phyloP scores from a whole-genome alignment of 2,329 filamentous ascomycete genomes.

The Fusarium sp. region DNA sequence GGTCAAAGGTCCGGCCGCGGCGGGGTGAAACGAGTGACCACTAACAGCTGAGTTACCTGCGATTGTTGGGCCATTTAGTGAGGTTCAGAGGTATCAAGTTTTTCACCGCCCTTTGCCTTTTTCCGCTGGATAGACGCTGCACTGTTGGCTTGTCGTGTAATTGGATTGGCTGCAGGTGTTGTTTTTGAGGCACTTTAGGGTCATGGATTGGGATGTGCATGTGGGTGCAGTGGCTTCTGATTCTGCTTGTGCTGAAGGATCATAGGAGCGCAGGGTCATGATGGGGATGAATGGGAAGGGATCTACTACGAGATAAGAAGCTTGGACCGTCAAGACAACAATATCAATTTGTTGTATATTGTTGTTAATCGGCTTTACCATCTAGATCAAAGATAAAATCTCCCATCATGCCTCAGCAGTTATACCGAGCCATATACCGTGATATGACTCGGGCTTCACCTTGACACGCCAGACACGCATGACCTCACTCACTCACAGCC shows the following conservation, averaged over 20 bases:
- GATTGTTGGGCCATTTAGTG: constrained; percentile 42
- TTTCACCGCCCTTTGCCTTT: constrained; percentile 48
- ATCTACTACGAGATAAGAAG: constrained; percentile 4
- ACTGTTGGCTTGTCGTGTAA: constrained; percentile 30
- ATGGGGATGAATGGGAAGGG: constrained; percentile 13
- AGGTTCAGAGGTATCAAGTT: constrained; percentile 38
- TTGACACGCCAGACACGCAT: constrained; percentile 8
- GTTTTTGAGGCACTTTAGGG: constrained; percentile 19
- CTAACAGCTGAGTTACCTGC: constrained; percentile 3
- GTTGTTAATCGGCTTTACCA: background rate
- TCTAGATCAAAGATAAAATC: background rate
- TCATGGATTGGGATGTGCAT: constrained; percentile 2
- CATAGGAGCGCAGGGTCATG: constrained; percentile 28
- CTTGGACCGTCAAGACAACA: constrained; percentile 26
- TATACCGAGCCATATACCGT: constrained; percentile 11
- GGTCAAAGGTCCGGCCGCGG: constrained; percentile 14
- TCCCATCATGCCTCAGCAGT: constrained; percentile 4
- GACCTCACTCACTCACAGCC: constrained; percentile 14
- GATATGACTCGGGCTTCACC: constrained; percentile 25
- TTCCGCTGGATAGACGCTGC: constrained; percentile 34
- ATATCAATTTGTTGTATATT: background rate
- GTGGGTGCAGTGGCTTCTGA: constrained; percentile 11
- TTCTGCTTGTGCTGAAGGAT: background rate
- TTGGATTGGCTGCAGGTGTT: constrained; percentile 24
- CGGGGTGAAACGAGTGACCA: constrained; percentile 37